phyloP scores from a whole-genome alignment of 208 protist species.

The Angomonas deanei region DNA sequence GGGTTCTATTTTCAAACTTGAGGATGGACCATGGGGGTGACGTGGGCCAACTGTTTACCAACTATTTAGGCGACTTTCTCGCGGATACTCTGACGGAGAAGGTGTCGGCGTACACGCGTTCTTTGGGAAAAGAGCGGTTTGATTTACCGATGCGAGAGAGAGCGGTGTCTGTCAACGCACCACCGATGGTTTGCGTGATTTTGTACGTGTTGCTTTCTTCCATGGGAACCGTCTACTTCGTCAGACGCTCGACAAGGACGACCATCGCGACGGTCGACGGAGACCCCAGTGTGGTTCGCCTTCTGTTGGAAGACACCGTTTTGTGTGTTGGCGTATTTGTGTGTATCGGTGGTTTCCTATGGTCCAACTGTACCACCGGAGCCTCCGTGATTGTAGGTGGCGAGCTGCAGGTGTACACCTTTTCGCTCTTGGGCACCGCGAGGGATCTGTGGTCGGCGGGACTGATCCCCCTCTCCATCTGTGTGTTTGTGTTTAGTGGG shows the following conservation, averaged over 20 bases:
- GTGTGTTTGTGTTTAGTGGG: constrained; percentile 91
- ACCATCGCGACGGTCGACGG: background rate
- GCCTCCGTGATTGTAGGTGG: constrained; percentile 39
- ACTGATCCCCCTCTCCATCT: constrained; percentile 71
- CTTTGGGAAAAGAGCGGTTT: background rate
- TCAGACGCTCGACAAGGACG: background rate
- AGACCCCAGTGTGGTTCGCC: constrained; percentile 9
- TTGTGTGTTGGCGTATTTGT: constrained; percentile 19
- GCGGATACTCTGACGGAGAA: background rate
- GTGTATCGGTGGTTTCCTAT: constrained; percentile 29
- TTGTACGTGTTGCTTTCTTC: background rate
- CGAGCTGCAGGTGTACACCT: constrained; percentile 56
- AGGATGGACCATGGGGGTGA: background rate
- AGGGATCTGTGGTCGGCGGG: constrained; percentile 82
- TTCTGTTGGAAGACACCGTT: constrained; percentile 40
- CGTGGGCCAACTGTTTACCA: constrained; percentile 1
- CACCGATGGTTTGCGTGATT: background rate
- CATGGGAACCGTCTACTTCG: background rate
- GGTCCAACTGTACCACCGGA: constrained; percentile 54
- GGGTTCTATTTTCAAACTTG: constrained; percentile 9
- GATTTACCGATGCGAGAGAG: constrained; percentile 6
- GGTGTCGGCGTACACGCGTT: background rate
- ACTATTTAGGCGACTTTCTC: background rate
- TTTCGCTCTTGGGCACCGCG: constrained; percentile 78
- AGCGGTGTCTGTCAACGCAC: too few relatives aligned